These are phyloP conservation scores for Candida pseudoviswanathii DNA, from an alignment of 1,139 yeast species.

Conservation along the genomic window DNA sequence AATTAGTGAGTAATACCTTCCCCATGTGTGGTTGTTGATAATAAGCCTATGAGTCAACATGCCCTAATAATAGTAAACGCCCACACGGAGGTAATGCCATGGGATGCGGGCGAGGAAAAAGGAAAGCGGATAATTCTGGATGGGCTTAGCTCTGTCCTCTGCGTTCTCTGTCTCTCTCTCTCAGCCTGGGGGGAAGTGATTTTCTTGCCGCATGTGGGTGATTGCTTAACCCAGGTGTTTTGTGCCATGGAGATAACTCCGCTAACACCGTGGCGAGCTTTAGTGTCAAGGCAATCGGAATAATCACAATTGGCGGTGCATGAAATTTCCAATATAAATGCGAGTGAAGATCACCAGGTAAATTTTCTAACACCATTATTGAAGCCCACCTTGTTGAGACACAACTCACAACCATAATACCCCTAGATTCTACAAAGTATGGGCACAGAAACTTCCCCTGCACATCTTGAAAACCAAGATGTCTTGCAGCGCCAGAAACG, in stretches of 20 bases:
- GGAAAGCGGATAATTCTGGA: not conserved
- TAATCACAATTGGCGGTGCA: too few species aligned
- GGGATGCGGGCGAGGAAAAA: too few species aligned
- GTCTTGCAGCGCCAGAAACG: conserved; percentile 29
- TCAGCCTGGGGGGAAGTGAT: too few species aligned
- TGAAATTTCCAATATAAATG: not conserved
- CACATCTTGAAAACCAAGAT: conserved; percentile 14
- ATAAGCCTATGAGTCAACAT: too few species aligned
- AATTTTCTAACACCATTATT: not conserved
- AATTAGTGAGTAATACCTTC: too few species aligned
- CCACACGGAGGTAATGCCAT: too few species aligned
- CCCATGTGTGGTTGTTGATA: too few species aligned
- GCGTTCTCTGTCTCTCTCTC: too few species aligned
- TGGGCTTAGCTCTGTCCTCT: not conserved
- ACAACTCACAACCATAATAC: not conserved
- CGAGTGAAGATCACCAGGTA: not conserved
- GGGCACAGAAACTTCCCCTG: not conserved
- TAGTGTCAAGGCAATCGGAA: too few species aligned
- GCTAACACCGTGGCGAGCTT: not conserved
- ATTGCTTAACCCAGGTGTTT: too few species aligned
- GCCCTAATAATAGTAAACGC: too few species aligned
- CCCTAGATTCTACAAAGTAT: not conserved
- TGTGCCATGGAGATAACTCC: not conserved
- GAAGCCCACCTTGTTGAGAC: not conserved
- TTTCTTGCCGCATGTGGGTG: not conserved